These are phyloP conservation scores for Colletotrichum incanum DNA, from an alignment of 2,329 filamentous ascomycete genomes.

Conservation along the genomic window DNA sequence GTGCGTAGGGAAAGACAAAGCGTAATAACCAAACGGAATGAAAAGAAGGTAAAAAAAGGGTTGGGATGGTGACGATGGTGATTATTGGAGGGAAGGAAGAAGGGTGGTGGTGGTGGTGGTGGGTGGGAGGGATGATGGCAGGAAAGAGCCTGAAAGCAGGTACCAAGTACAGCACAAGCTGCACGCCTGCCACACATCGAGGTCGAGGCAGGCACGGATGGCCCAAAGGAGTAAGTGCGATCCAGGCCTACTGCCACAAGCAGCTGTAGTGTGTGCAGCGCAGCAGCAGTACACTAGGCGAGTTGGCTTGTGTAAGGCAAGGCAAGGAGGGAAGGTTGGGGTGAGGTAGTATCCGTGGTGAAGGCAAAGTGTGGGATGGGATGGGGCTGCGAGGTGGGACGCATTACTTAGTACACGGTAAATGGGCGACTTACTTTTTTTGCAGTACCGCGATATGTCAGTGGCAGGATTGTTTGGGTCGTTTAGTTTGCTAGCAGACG, in stretches of 20 bases:
- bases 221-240: slow-evolving; percentile 33
- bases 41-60: neutral
- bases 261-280: slow-evolving; percentile 22
- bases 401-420: neutral
- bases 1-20: slow-evolving; percentile 3
- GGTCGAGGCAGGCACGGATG: slow-evolving; percentile 23
- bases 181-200: slow-evolving; percentile 30
- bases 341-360: neutral
- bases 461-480: neutral
- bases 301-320: slow-evolving; percentile 19
- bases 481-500: slow-evolving; percentile 11
- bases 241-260: slow-evolving; percentile 26
- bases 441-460: neutral
- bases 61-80: slow-evolving; percentile 31
- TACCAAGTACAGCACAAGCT: slow-evolving; percentile 26
- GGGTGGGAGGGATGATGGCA: slow-evolving; percentile 19
- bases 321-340: slow-evolving; percentile 4
- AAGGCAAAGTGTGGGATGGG: neutral
- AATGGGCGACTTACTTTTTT: slow-evolving; percentile 8
- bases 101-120: slow-evolving; percentile 12
- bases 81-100: slow-evolving; percentile 26
- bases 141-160: slow-evolving; percentile 39
- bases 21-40: neutral
- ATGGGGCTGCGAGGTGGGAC: neutral
- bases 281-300: slow-evolving; percentile 5